phyloP scores from a whole-genome alignment of 495 filamentous ascomycete genomes.

The Penicillium desertorum region DNA sequence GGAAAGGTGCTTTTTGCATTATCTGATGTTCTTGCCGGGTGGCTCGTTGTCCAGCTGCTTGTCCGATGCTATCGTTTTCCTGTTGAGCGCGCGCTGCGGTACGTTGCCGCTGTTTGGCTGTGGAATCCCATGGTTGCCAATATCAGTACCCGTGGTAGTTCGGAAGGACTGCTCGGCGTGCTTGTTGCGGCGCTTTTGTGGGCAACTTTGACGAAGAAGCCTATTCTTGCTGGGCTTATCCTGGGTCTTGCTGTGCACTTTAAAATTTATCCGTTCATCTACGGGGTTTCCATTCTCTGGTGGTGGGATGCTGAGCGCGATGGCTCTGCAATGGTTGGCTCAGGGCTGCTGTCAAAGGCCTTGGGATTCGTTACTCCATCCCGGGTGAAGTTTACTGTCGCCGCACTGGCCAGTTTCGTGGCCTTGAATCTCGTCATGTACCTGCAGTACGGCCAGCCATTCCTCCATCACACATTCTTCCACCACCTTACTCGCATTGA shows the following conservation, averaged over 20 bases:
- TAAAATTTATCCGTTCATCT: slow-evolving; percentile 98
- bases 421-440: slow-evolving; percentile 77
- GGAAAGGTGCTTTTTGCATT: slow-evolving; percentile 86
- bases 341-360: slow-evolving; percentile 22
- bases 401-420: slow-evolving; percentile 68
- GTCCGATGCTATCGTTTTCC: slow-evolving; percentile 44
- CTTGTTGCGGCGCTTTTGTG: slow-evolving; percentile 79
- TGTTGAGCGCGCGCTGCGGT: slow-evolving; percentile 60
- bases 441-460: slow-evolving; percentile 64
- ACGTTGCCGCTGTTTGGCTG: slow-evolving; percentile 77
- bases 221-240: slow-evolving; percentile 68
- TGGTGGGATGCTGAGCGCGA: slow-evolving; percentile 68
- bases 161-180: slow-evolving; percentile 84
- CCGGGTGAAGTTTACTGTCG: slow-evolving; percentile 59
- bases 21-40: slow-evolving; percentile 82
- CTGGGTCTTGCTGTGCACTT: slow-evolving; percentile 89
- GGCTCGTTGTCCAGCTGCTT: slow-evolving; percentile 72
- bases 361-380: slow-evolving; percentile 59
- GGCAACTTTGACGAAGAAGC: slow-evolving; percentile 61
- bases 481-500: slow-evolving; percentile 93
- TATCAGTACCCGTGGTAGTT: slow-evolving; percentile 91
- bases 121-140: slow-evolving; percentile 97
- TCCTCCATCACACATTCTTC: slow-evolving; percentile 84
- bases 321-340: slow-evolving; percentile 9
- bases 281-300: slow-evolving; percentile 82